Evolutionary conservation across 2,329 filamentous ascomycete species (phyloP).

Genomic region (Xylaria sp.): DNA sequence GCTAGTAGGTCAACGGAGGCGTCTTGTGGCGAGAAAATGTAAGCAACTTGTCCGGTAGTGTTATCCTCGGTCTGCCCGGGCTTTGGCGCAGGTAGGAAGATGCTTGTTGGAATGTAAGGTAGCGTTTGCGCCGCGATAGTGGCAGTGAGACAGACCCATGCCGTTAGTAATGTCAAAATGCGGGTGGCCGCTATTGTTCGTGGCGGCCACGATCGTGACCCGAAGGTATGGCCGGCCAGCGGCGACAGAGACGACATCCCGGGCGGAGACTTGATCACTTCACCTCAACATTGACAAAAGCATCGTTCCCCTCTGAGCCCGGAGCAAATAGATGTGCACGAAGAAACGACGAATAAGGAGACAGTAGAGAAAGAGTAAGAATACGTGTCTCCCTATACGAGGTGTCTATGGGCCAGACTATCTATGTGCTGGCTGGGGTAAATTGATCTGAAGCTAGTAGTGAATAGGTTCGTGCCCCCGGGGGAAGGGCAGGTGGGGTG

Average conservation of each 20-base stretch:
- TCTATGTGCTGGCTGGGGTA: conserved; percentile 9
- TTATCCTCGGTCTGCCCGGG: conserved; percentile 50
- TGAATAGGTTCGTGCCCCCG: background rate
- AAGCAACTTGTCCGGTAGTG: conserved; percentile 63
- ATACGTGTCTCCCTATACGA: conserved; percentile 23
- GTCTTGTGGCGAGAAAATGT: conserved; percentile 72
- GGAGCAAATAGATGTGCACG: conserved; percentile 11
- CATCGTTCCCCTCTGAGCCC: conserved; percentile 39
- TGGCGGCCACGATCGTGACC: conserved; percentile 9
- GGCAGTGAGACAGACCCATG: conserved; percentile 34
- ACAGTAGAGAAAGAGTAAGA: conserved; percentile 1
- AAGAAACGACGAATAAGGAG: conserved; percentile 18
- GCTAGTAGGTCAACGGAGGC: conserved; percentile 65
- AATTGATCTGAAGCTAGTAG: conserved; percentile 18
- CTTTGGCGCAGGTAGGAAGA: conserved; percentile 67
- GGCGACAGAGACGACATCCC: conserved; percentile 41
- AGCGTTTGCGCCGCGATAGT: conserved; percentile 58
- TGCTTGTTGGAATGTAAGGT: conserved; percentile 81
- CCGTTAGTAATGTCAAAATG: conserved; percentile 36
- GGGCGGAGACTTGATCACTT: conserved; percentile 43
- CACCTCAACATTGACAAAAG: conserved; percentile 39
- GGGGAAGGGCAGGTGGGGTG: conserved; percentile 26
- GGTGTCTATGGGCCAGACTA: conserved; percentile 15
- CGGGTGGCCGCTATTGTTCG: conserved; percentile 40
- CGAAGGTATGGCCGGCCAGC: conserved; percentile 39